Percentiles rank a stretch among this genome's conserved stretches.
Evolutionary conservation across 2,329 filamentous ascomycete species (phyloP).

Genomic region (Aspergillus pseudotamarii): DNA sequence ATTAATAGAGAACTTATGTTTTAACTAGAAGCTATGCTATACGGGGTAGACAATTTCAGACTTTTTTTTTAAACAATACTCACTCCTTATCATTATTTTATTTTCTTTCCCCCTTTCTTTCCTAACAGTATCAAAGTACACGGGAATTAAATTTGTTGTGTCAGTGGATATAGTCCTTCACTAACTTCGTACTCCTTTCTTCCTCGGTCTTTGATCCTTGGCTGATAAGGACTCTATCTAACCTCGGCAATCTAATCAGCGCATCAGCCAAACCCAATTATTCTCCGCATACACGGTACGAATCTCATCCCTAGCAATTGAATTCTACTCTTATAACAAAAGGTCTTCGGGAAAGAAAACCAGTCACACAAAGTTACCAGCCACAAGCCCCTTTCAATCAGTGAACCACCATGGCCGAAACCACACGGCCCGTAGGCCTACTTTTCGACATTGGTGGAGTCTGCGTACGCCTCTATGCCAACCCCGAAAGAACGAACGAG

Average conservation of each 20-base stretch:
- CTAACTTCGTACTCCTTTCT: not conserved
- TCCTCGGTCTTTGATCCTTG: slow-evolving; percentile 8
- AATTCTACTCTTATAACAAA: not conserved
- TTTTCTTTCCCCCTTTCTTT: too few relatives aligned
- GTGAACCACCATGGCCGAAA: slow-evolving; percentile 38
- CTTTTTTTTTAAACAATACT: too few relatives aligned
- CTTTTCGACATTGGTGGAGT: slow-evolving; percentile 97
- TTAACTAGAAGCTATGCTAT: too few relatives aligned
- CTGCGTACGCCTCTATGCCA: slow-evolving; percentile 67
- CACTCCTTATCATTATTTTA: too few relatives aligned
- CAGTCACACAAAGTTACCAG: not conserved
- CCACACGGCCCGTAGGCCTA: slow-evolving; percentile 67
- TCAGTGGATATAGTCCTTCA: not conserved
- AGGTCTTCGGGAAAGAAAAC: not conserved
- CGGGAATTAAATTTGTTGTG: not conserved
- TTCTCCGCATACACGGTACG: slow-evolving; percentile 13
- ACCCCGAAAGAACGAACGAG: not conserved
- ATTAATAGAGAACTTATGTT: too few relatives aligned
- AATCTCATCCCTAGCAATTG: slow-evolving; percentile 4
- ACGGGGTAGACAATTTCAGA: too few relatives aligned
- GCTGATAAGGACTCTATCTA: slow-evolving; percentile 9
- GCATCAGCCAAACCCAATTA: slow-evolving; percentile 5
- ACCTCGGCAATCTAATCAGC: slow-evolving; percentile 32
- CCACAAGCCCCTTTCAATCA: not conserved
- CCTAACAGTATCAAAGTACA: not conserved